These are phyloP conservation scores for Arthroderma sp. DNA, from an alignment of 2,329 filamentous ascomycete genomes.

Conservation along the genomic window DNA sequence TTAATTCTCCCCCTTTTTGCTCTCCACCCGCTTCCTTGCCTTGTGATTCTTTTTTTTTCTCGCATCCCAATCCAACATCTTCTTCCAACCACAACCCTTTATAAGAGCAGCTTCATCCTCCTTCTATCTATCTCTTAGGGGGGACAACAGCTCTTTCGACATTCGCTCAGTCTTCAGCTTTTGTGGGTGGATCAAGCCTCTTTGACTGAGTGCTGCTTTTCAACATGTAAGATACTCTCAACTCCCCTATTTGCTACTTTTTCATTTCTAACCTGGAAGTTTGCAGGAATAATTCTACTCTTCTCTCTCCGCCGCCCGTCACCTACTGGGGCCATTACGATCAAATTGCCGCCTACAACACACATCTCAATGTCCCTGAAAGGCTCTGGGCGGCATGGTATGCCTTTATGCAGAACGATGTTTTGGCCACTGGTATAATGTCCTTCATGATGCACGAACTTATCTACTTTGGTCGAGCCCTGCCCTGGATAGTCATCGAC, in stretches of 20 bases:
- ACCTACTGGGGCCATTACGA: slow-evolving; percentile 55
- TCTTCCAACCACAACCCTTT: too few relatives aligned
- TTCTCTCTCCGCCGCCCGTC: slow-evolving; percentile 26
- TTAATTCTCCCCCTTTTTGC: too few relatives aligned
- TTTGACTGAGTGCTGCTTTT: too few relatives aligned
- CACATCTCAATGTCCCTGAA: slow-evolving; percentile 75
- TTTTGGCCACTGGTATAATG: slow-evolving; percentile 91
- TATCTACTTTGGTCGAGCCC: slow-evolving; percentile 81
- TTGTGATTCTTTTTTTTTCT: too few relatives aligned
- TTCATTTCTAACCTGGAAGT: neutral
- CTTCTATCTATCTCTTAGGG: too few relatives aligned
- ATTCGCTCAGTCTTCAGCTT: too few relatives aligned
- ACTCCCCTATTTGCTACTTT: neutral
- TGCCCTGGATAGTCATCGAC: slow-evolving; percentile 92
- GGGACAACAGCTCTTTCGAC: too few relatives aligned
- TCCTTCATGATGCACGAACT: slow-evolving; percentile 90
- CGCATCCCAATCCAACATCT: too few relatives aligned
- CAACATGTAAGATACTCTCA: neutral
- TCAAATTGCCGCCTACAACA: slow-evolving; percentile 58
- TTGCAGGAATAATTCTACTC: slow-evolving; percentile 35
- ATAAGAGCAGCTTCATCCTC: too few relatives aligned
- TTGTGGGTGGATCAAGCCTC: too few relatives aligned
- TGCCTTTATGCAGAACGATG: slow-evolving; percentile 94
- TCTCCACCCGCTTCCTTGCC: too few relatives aligned
- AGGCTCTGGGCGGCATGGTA: slow-evolving; percentile 94